Percentiles rank a stretch among this genome's conserved stretches.
phyloP scores from a whole-genome alignment of 139 green algal genomes.

The Tetradesmus obliquus region DNA sequence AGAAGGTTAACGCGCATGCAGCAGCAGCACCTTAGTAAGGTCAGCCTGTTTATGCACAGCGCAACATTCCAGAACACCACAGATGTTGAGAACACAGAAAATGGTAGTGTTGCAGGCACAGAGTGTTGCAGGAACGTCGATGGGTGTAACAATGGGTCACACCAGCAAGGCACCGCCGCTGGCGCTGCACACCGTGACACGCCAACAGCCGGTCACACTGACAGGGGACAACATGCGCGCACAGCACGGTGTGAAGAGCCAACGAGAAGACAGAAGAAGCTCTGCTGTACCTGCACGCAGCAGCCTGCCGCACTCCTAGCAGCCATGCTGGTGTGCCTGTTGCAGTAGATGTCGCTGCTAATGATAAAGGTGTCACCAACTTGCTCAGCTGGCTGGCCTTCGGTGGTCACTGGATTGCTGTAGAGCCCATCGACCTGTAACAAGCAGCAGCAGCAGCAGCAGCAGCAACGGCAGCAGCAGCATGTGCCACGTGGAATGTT shows the following conservation, averaged over 20 bases:
- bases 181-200: no score
- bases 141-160: no score
- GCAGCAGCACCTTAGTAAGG: not conserved
- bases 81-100: not conserved
- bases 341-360: conserved; percentile 47
- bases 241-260: no score
- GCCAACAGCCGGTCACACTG: no score
- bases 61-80: conserved; percentile 6
- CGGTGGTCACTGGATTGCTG: not conserved
- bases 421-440: conserved; percentile 1
- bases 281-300: conserved; percentile 48
- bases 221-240: no score
- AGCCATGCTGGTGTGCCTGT: conserved; percentile 47
- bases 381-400: not conserved
- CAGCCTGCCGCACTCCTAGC: conserved; percentile 60
- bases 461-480: not conserved
- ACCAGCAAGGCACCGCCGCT: no score
- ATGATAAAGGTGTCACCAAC: conserved; percentile 30
- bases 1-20: not conserved
- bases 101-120: no score
- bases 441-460: not conserved
- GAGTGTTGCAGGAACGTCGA: no score
- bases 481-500: no score
- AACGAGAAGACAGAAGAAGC: not conserved
- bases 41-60: conserved; percentile 13